Base-by-base conservation (phyloP, 1,284 basidiomycete genomes). In the Microbotryum saponariae region DNA sequence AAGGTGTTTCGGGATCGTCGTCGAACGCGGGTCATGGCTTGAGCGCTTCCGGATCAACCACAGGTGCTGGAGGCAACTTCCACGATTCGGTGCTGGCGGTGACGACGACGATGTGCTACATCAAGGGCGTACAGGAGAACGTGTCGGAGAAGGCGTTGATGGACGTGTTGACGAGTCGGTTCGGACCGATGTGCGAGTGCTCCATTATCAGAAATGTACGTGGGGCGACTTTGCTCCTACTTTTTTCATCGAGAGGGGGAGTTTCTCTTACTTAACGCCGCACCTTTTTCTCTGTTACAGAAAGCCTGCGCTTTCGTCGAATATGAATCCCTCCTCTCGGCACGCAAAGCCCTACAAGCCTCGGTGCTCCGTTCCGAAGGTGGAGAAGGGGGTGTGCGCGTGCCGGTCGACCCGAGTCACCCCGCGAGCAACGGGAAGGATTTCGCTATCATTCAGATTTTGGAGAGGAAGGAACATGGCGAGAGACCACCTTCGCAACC, bases 301-400 rank as follows among this genome's bases (percentile, higher is more conserved):
- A 94, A 91, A 77, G 90, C 89, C 0, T 97, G 92, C 74, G 94
- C 93, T 1, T 97, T 97, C 81, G 82, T 93, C 72, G 93, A 97
- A 76, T 98, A 94, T 78, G 77, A 76, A 45, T 79, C 79, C 9
- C 77, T 92, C 64, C 91, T 96, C 4, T 79, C 83, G 29, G 94
- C 94, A 18, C 83, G 85, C 69, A 84, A 85, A 61, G 94, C 94
- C 3, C 93, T 97, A 70, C 77, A 82, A 27, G 82, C 85, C 4
- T 88, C 85, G 47, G 76, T 92, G 54, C 80, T 82, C 2, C 73
- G 77, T 44, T 68, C 74, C 50, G 83, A 85, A 66, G 91, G 90
- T 62, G 91, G 90, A 37, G 89, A 93, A 72, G 91, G 90, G 60
- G 90, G 89, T 6, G 64, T 68, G 55, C 44, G 45, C 20, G 37